Base-by-base conservation (phyloP, 768 basidiomycete species). In the Boletellus emodensis region DNA sequence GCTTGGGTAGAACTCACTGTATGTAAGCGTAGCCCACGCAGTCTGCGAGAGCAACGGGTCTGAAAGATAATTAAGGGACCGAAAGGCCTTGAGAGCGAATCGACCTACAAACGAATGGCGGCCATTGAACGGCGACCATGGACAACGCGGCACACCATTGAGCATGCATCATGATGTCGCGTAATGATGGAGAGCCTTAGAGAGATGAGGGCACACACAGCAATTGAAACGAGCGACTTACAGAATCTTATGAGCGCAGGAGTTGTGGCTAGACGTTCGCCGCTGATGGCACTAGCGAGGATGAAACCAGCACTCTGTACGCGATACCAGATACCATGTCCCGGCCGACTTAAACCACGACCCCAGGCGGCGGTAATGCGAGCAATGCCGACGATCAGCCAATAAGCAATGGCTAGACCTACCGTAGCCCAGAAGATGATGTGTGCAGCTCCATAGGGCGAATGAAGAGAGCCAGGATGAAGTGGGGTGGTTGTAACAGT, bases 121-220 rank as follows among this genome's bases (percentile, higher is more conserved):
- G 95, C 95, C 95, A 99, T 64, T 90, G 79, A 18, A 98, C 92
- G 32, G 95, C 91, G 47, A 98, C 84, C 89, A 96, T 94, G 30
- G 83, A 84, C 13, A 99, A 74, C 30, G 85, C 80, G 36, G 90
- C 80, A 65, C 87, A 90, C 87, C 90, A 97, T 58, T 96, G 94
- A 0, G 94, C 89, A 61, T 94, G 92, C 67, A 92, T 88, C 44
- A 97, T 79, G 44, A 99, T 79, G 67, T 99, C 96, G 46, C 94
- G 77, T 71, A 94, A 72, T 6, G 92, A 91, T 2, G 96, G 95
- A 0, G 96, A 95, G 58, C 87, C 93, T 94, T 51, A 26, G 17
- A 36, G 48, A 14, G 18, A 49, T 61, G 44, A 61, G 58, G 22
- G 28, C 49, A 32, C 50, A 41, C 39, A 57, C 52, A 33, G 54